Conservation (phyloP, 1,284 basidiomycete genomes). For the Tilletia setariae region DNA sequence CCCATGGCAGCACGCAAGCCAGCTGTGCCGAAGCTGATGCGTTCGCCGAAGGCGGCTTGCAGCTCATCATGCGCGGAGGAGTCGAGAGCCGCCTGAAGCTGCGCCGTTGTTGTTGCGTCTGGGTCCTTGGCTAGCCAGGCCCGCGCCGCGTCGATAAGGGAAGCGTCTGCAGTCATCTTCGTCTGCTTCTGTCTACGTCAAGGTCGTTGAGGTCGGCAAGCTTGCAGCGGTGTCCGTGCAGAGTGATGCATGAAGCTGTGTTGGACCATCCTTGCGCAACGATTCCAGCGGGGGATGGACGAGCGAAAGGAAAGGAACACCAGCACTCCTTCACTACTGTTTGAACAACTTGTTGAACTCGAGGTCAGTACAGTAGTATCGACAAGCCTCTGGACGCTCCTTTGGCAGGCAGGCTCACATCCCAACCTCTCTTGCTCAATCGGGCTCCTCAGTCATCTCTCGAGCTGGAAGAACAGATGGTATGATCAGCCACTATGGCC, state of each 20-base stretch:
- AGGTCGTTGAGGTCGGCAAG: too few relatives aligned
- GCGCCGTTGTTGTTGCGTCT: slow-evolving; percentile 28
- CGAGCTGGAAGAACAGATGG: too few relatives aligned
- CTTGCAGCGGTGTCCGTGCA: too few relatives aligned
- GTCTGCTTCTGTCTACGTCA: too few relatives aligned
- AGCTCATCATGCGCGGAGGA: slow-evolving; percentile 30
- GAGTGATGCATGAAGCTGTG: too few relatives aligned
- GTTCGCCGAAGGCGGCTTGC: slow-evolving; percentile 33
- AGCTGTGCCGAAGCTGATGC: slow-evolving; percentile 44
- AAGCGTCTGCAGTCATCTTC: not conserved
- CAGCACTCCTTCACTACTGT: not conserved
- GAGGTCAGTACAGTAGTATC: too few relatives aligned
- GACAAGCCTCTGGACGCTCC: too few relatives aligned
- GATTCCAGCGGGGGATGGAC: not conserved
- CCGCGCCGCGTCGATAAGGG: slow-evolving; percentile 29
- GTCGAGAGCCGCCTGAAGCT: slow-evolving; percentile 31
- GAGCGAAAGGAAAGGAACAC: not conserved
- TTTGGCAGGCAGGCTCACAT: too few relatives aligned
- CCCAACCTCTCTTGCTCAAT: too few relatives aligned
- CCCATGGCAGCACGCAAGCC: slow-evolving; percentile 44
- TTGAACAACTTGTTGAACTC: too few relatives aligned
- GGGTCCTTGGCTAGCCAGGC: slow-evolving; percentile 42
- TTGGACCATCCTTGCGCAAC: not conserved
- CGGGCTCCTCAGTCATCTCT: too few relatives aligned
- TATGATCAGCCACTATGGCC: too few relatives aligned